Conservation (phyloP, 495 filamentous ascomycete genomes). For the Rostrohypoxylon terebratum region DNA sequence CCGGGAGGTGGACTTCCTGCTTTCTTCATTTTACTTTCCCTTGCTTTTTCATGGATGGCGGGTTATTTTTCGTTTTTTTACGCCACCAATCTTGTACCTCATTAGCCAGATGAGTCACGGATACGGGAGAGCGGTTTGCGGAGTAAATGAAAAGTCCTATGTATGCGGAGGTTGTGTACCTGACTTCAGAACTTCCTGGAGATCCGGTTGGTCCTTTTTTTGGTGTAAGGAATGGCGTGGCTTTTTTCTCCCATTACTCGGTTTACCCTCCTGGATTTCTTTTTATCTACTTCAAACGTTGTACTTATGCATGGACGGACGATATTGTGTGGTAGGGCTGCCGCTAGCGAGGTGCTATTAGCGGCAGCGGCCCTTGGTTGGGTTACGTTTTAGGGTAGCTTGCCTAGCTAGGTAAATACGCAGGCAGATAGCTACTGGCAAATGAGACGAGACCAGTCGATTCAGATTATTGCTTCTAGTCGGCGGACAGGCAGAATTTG, state of each 20-base stretch:
- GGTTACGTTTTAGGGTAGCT: constrained; percentile 17
- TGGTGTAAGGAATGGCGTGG: background rate
- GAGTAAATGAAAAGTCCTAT: constrained; percentile 15
- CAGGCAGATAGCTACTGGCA: constrained; percentile 8
- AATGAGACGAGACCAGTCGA: background rate
- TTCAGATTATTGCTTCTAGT: background rate
- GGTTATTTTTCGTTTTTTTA: constrained; percentile 3
- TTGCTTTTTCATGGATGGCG: background rate
- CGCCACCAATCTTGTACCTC: background rate
- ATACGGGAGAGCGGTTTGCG: background rate
- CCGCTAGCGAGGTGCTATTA: background rate
- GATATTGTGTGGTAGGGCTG: constrained; percentile 24
- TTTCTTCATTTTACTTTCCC: background rate
- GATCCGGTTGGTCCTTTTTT: constrained; percentile 11
- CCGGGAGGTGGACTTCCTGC: background rate
- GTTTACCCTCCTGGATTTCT: background rate
- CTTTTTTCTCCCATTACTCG: background rate
- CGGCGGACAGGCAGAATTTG: constrained; percentile 19
- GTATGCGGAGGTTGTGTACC: background rate
- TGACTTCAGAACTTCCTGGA: background rate
- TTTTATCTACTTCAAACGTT: background rate
- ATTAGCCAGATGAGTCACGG: constrained; percentile 8
- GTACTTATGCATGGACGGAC: constrained; percentile 5
- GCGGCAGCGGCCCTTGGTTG: background rate
- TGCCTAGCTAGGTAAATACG: background rate